A percentile compares a stretch with the other conserved stretches of the same genome.
phyloP scores from a whole-genome alignment of 495 filamentous ascomycete species.

The Hypoxylon subgilvum region DNA sequence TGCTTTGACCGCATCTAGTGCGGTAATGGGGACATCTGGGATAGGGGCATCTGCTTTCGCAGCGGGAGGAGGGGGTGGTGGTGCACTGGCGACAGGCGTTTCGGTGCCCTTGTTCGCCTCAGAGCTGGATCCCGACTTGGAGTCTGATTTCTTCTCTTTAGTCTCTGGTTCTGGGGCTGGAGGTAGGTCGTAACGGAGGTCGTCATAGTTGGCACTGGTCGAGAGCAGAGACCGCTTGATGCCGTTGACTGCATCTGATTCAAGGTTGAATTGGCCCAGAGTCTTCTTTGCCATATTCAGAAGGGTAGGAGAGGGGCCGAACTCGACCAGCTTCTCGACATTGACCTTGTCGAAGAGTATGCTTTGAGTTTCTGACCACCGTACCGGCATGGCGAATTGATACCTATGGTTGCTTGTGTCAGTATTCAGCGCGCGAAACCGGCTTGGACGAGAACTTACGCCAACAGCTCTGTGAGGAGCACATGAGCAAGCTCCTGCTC shows the following conservation, averaged over 20 bases:
- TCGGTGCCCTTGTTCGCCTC: slow-evolving; percentile 50
- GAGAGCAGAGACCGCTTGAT: slow-evolving; percentile 89
- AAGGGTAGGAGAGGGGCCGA: slow-evolving; percentile 85
- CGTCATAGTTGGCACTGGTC: slow-evolving; percentile 89
- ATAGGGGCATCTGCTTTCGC: slow-evolving; percentile 76
- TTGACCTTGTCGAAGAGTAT: slow-evolving; percentile 83
- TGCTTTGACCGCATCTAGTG: slow-evolving; percentile 76
- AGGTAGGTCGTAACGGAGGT: slow-evolving; percentile 90
- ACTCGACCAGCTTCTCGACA: slow-evolving; percentile 86
- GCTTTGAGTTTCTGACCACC: slow-evolving; percentile 94
- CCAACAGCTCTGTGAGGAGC: slow-evolving; percentile 84
- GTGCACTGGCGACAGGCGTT: slow-evolving; percentile 48
- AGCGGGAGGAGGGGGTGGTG: slow-evolving; percentile 59
- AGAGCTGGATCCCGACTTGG: slow-evolving; percentile 40
- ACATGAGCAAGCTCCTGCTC: slow-evolving; percentile 91
- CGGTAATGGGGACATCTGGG: slow-evolving; percentile 76
- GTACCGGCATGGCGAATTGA: slow-evolving; percentile 87
- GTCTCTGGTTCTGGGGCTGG: slow-evolving; percentile 66
- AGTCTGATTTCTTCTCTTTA: slow-evolving; percentile 58
- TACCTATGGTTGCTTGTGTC: slow-evolving; percentile 25
- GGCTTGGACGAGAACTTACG: slow-evolving; percentile 57
- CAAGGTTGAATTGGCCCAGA: slow-evolving; percentile 84
- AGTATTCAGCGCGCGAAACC: neutral
- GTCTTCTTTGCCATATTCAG: slow-evolving; percentile 89
- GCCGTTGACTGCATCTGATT: slow-evolving; percentile 84